Conservation (phyloP, 208 protist genomes). For the Naegleria lovaniensis region DNA sequence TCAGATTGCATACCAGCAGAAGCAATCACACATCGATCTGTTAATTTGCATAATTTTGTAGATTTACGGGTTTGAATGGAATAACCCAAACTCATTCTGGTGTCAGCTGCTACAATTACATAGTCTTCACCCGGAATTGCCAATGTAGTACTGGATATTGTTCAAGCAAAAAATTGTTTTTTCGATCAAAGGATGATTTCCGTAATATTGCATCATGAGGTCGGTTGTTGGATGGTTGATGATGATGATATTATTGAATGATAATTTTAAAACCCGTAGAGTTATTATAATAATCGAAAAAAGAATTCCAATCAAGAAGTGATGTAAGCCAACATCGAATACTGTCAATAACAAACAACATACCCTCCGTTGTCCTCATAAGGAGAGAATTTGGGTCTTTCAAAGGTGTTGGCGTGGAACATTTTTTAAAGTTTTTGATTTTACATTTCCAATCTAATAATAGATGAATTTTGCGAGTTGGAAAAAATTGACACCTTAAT, state of each 20-base stretch:
- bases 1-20: constrained; percentile 95
- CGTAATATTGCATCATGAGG: too few relatives aligned
- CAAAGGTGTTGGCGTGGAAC: background rate
- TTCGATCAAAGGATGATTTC: background rate
- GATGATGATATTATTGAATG: too few relatives aligned
- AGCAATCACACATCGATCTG: constrained; percentile 77
- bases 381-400: constrained; percentile 40
- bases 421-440: background rate
- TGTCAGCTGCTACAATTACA: constrained; percentile 93
- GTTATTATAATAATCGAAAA: too few relatives aligned
- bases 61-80: constrained; percentile 79
- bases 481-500: too few relatives aligned
- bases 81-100: constrained; percentile 91
- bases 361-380: constrained; percentile 85
- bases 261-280: too few relatives aligned
- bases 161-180: background rate
- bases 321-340: background rate
- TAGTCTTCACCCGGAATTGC: constrained; percentile 92
- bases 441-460: background rate
- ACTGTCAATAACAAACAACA: background rate
- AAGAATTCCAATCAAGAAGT: too few relatives aligned
- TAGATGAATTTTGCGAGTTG: background rate
- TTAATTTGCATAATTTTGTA: constrained; percentile 82
- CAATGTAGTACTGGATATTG: constrained; percentile 67
- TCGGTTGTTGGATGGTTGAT: too few relatives aligned